A percentile compares a stretch with the other conserved stretches of the same genome.
phyloP scores from a whole-genome alignment of 2,329 filamentous ascomycete genomes.

The Botrytis pseudocinerea region DNA sequence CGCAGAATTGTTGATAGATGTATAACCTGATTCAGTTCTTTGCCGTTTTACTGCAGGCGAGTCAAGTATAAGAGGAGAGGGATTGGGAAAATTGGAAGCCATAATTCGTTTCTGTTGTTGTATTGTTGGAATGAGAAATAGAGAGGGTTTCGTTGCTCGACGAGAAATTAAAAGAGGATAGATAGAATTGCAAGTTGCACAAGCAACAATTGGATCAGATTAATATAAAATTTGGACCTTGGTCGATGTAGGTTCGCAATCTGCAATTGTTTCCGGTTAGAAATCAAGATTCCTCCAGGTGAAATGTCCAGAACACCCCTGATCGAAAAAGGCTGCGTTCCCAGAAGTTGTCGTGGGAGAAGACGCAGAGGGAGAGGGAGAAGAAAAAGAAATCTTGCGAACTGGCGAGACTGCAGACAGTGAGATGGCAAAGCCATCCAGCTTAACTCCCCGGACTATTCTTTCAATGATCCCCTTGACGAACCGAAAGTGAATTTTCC shows the following conservation, averaged over 20 bases:
- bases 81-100: conserved; percentile 28
- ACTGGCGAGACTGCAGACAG: conserved; percentile 1
- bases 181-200: neutral
- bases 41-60: conserved; percentile 40
- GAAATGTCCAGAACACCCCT: neutral
- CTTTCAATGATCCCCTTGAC: neutral
- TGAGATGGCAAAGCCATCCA: neutral
- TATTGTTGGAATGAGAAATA: neutral
- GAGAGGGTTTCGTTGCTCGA: neutral
- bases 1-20: conserved; percentile 34
- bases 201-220: neutral
- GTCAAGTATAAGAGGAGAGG: conserved; percentile 26
- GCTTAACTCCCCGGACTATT: neutral
- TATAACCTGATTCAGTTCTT: conserved; percentile 39
- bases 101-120: conserved; percentile 25
- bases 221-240: neutral
- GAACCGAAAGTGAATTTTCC: neutral
- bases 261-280: neutral
- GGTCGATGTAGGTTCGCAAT: neutral
- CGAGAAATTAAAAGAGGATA: neutral
- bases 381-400: neutral
- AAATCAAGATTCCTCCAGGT: neutral
- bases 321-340: neutral
- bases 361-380: neutral
- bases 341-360: neutral